Percentiles rank a stretch among this genome's conserved stretches.
Evolutionary conservation across 495 filamentous ascomycete genomes (phyloP).

Genomic region (Annulohypoxylon moriforme): DNA sequence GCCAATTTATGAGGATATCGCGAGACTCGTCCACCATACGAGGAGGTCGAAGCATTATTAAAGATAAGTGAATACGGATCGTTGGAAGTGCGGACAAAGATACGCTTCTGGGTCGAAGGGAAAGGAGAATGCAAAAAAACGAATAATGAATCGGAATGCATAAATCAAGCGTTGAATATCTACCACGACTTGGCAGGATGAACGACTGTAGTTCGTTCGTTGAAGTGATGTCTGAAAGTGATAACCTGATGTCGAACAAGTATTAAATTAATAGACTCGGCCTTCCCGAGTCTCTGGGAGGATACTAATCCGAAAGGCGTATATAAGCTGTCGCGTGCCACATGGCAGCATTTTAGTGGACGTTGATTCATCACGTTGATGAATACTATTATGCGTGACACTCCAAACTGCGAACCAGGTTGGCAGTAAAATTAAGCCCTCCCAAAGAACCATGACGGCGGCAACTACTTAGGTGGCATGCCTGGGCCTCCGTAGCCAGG

Average conservation of each 20-base stretch:
- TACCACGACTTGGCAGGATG: constrained; percentile 20
- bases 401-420: constrained; percentile 2
- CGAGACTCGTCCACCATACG: constrained; percentile 6
- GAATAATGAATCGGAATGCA: not conserved
- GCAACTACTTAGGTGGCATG: constrained; percentile 34
- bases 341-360: constrained; percentile 15
- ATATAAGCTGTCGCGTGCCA: constrained; percentile 21
- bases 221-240: constrained; percentile 4
- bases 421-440: not conserved
- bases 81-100: not conserved
- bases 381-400: constrained; percentile 30
- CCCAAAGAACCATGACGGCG: constrained; percentile 4
- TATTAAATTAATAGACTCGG: constrained; percentile 3
- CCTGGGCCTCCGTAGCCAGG: constrained; percentile 26
- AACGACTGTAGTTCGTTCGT: not conserved
- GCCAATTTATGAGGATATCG: not conserved
- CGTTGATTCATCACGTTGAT: constrained; percentile 46
- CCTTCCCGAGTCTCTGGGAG: constrained; percentile 14
- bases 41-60: not conserved
- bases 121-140: not conserved
- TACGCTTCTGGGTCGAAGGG: not conserved
- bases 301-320: constrained; percentile 34
- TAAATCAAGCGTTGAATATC: not conserved
- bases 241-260: constrained; percentile 13
- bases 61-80: not conserved